Conservation (phyloP, 768 basidiomycete species). For the Phylloporus sp. region DNA sequence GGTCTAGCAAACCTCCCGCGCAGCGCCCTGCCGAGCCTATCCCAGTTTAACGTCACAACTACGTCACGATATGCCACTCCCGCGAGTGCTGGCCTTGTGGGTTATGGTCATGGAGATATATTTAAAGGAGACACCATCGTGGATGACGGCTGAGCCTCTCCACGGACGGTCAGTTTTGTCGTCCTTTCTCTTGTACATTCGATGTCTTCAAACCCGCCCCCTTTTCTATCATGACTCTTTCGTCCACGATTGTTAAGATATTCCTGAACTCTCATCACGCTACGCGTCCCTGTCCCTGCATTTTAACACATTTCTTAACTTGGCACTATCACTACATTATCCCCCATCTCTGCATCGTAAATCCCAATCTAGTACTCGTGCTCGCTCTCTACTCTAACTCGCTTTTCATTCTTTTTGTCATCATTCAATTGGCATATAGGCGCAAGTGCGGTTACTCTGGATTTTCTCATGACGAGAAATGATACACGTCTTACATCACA, state of each 20-base stretch:
- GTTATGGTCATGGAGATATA: slow-evolving; percentile 15
- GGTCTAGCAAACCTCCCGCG: slow-evolving; percentile 39
- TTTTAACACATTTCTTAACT: slow-evolving; percentile 16
- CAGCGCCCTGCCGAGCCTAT: slow-evolving; percentile 51
- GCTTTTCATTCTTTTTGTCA: slow-evolving; percentile 5
- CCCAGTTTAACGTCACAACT: slow-evolving; percentile 41
- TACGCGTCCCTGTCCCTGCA: slow-evolving; percentile 11
- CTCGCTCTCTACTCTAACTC: slow-evolving; percentile 4
- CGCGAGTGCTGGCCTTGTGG: neutral
- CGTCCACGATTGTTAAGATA: slow-evolving; percentile 16
- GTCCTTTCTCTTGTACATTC: neutral
- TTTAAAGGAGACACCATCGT: slow-evolving; percentile 10
- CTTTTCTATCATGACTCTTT: neutral
- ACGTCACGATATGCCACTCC: slow-evolving; percentile 18
- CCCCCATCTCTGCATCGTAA: slow-evolving; percentile 22
- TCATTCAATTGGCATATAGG: slow-evolving; percentile 17
- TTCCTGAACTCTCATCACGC: slow-evolving; percentile 7
- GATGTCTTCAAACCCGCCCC: no score
- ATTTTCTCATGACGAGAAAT: slow-evolving; percentile 8
- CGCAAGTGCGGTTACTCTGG: slow-evolving; percentile 13
- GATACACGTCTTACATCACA: neutral
- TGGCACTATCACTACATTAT: slow-evolving; percentile 23
- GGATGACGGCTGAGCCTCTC: slow-evolving; percentile 33
- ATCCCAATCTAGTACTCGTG: slow-evolving; percentile 23
- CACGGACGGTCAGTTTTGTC: slow-evolving; percentile 12